A percentile compares a stretch with the other conserved stretches of the same genome.
Conservation (phyloP, 2,329 filamentous ascomycete species). For the Blastomyces parvus region DNA sequence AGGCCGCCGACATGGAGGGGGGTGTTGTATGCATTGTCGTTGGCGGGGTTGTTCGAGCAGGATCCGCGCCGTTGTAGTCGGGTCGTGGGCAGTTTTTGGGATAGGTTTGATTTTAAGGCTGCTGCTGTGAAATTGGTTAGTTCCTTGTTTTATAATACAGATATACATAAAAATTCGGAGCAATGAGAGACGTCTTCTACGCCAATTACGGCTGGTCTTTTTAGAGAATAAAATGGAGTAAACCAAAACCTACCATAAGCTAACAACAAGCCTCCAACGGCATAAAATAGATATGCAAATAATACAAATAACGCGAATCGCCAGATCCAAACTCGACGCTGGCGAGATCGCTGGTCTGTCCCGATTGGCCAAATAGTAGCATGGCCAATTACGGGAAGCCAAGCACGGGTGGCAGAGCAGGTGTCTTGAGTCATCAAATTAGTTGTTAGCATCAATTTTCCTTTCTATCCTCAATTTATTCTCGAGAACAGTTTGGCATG, state of each 20-base stretch:
- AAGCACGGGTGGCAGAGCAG: conserved; percentile 3
- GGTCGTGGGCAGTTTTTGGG: neutral
- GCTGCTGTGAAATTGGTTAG: neutral
- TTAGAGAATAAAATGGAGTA: neutral
- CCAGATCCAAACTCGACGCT: conserved; percentile 2
- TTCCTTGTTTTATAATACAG: neutral
- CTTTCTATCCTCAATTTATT: no score
- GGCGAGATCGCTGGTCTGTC: conserved; percentile 1
- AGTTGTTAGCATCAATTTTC: neutral
- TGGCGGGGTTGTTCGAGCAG: conserved; percentile 22
- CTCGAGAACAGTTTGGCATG: no score
- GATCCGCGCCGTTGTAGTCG: conserved; percentile 15
- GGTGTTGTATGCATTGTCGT: conserved; percentile 47
- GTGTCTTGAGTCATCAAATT: neutral
- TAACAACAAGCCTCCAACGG: neutral
- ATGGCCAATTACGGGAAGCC: neutral
- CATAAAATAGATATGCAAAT: neutral
- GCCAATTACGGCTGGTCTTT: neutral
- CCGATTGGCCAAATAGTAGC: neutral
- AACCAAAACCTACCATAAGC: neutral
- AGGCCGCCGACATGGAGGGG: conserved; percentile 56
- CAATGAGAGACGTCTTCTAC: neutral
- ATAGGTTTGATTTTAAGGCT: neutral
- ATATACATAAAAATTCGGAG: no score
- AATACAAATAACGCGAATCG: neutral